phyloP scores from a whole-genome alignment of 495 filamentous ascomycete species.

The Immersiella caudata region DNA sequence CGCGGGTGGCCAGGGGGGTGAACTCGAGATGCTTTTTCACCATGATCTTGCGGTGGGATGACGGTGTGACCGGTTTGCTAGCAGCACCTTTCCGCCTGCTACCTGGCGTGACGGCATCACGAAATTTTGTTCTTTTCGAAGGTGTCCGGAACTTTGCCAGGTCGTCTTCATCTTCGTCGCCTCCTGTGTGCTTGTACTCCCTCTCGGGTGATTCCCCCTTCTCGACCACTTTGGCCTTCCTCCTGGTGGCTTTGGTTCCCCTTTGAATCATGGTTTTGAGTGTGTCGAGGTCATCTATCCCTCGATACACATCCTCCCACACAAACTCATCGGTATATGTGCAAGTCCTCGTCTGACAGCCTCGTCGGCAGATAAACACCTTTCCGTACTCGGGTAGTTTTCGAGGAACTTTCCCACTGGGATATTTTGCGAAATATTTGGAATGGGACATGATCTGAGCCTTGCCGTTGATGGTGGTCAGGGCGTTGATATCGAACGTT shows the following conservation, averaged over 20 bases:
- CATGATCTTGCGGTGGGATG: constrained; percentile 68
- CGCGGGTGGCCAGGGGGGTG: constrained; percentile 86
- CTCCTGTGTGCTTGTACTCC: constrained; percentile 49
- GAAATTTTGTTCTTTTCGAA: constrained; percentile 37
- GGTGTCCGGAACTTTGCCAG: constrained; percentile 46
- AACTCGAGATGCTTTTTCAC: constrained; percentile 94
- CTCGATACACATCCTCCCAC: constrained; percentile 83
- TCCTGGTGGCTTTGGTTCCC: constrained; percentile 69
- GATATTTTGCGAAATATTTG: constrained; percentile 67
- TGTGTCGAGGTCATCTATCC: constrained; percentile 61
- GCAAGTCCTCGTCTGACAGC: constrained; percentile 82
- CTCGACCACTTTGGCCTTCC: constrained; percentile 47
- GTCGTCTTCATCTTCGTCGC: constrained; percentile 48
- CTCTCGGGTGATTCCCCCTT: constrained; percentile 42
- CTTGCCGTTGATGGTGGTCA: constrained; percentile 90
- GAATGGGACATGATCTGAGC: constrained; percentile 75
- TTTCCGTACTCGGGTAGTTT: constrained; percentile 79
- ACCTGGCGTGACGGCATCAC: constrained; percentile 35
- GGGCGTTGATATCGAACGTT: constrained; percentile 78
- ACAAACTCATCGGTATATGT: constrained; percentile 91
- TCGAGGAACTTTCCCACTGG: constrained; percentile 73
- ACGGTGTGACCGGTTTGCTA: constrained; percentile 60
- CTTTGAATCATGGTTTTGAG: constrained; percentile 67
- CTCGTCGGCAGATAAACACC: constrained; percentile 86
- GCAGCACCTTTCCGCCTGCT: constrained; percentile 52